These are phyloP conservation scores for Diaporthe sp. DNA, from an alignment of 2,329 filamentous ascomycete species.

Conservation along the genomic window DNA sequence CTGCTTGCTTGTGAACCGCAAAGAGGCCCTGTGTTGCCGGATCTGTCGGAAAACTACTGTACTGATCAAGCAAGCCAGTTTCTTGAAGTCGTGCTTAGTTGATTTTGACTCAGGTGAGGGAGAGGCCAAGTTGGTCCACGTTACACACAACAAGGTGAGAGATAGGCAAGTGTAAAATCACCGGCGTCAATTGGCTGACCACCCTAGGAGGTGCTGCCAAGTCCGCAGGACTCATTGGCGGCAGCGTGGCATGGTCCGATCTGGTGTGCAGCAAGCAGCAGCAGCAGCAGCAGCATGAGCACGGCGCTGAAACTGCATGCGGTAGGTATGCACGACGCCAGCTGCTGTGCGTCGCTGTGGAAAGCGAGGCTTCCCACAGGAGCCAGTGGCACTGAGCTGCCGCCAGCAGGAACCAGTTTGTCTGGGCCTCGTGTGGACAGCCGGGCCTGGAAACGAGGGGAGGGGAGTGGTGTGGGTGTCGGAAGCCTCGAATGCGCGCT, in stretches of 20 bases:
- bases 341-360: constrained; percentile 23
- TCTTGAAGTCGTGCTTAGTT: neutral
- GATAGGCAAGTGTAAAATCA: constrained; percentile 3
- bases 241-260: constrained; percentile 33
- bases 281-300: neutral
- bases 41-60: constrained; percentile 22
- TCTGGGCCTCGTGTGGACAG: constrained; percentile 31
- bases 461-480: constrained; percentile 18
- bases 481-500: constrained; percentile 28
- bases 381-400: constrained; percentile 33
- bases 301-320: constrained; percentile 36
- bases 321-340: constrained; percentile 23
- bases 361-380: constrained; percentile 37
- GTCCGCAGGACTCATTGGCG: neutral
- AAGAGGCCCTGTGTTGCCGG: constrained; percentile 15
- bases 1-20: constrained; percentile 7
- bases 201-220: constrained; percentile 11
- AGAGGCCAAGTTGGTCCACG: neutral
- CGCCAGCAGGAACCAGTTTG: constrained; percentile 30
- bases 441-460: constrained; percentile 14
- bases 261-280: constrained; percentile 9
- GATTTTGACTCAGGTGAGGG: constrained; percentile 3
- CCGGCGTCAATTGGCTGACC: constrained; percentile 19
- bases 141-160: constrained; percentile 32
- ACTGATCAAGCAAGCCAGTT: constrained; percentile 12